These are phyloP conservation scores for Phytophthora sansomeana DNA, from an alignment of 352 stramenopile species.

Conservation along the genomic window DNA sequence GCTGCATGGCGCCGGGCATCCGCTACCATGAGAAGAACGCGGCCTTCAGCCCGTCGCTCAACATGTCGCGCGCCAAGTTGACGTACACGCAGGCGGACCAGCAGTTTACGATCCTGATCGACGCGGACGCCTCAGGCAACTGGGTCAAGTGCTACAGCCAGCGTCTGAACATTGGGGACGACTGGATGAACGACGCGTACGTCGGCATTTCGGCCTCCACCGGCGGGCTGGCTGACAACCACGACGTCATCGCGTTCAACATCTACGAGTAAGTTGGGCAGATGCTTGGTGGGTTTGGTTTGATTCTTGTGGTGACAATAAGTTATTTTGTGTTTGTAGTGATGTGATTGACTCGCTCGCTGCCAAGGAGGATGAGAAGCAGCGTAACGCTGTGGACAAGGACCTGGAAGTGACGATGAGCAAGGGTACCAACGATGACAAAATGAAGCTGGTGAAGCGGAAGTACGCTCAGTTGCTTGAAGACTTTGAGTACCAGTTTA, in stretches of 20 bases:
- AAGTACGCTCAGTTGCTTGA: slow-evolving; percentile 86
- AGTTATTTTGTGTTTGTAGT: slow-evolving; percentile 35
- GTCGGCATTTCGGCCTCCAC: slow-evolving; percentile 84
- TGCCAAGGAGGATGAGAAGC: slow-evolving; percentile 61
- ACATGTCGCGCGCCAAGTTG: slow-evolving; percentile 84
- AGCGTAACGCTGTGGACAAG: slow-evolving; percentile 61
- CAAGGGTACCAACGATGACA: slow-evolving; percentile 64
- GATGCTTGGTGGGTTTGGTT: background rate
- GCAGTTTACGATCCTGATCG: slow-evolving; percentile 73
- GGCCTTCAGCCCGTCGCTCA: slow-evolving; percentile 77
- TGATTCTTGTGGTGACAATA: slow-evolving; percentile 14
- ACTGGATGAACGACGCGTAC: slow-evolving; percentile 73
- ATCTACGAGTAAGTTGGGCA: slow-evolving; percentile 75
- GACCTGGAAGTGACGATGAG: slow-evolving; percentile 58
- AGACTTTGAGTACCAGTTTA: slow-evolving; percentile 89
- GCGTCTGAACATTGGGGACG: slow-evolving; percentile 51
- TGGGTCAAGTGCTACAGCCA: slow-evolving; percentile 77
- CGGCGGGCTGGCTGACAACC: slow-evolving; percentile 84
- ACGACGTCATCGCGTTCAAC: slow-evolving; percentile 79
- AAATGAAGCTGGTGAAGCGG: slow-evolving; percentile 73
- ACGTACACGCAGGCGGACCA: slow-evolving; percentile 73
- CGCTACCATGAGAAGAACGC: slow-evolving; percentile 87
- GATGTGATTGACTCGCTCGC: slow-evolving; percentile 70
- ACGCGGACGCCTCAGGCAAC: slow-evolving; percentile 73
- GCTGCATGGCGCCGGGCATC: slow-evolving; percentile 81